Evolutionary conservation across 495 filamentous ascomycete species (phyloP), one percentile per base, ranked within the genome.

Genomic region (Geopyxis carbonaria): DNA sequence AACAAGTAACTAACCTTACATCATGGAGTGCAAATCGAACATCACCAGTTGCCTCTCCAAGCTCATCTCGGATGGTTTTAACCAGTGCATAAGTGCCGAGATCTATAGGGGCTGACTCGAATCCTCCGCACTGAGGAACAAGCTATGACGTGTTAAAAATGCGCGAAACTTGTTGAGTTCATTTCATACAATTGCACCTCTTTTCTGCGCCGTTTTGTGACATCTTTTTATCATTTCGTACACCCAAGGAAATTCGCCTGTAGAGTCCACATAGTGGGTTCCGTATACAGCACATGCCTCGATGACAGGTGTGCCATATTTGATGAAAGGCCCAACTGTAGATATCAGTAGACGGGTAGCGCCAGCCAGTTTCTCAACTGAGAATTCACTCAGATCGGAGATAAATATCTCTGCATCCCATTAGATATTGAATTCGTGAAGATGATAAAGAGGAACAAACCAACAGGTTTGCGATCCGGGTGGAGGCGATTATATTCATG

Each of bases 231-330:
- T 72, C 66, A 93, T 89, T 18, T 70, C 61, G 42, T 68, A 61
- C 19, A 85, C 68, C 72, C 79, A 97, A 5, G 81, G 78, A 5
- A 72, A 70, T 55, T 97, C 89, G 25, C 86, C 86, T 9, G 87
- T 93, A 22, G 72, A 72, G 62, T 94, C 87, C 30, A 95, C 63
- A 56, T 93, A 93, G 57, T 93, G 85, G 9, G 87, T 93, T 16
- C 87, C 86, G 44, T 73, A 74, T 34, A 72, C 67, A 22, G 81
- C 83, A 56, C 87, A 95, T n/a, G 86, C 85, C 47, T 79, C 76
- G 38, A 95, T 73, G 14, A 85, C 82, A 29, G 70, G 69, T 31
- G 78, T 75, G 29, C 87, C 85, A 49, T 91, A 77, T 22, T 70
- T 51, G 51, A 72, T 61, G 58, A 86, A 95, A 0, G 87, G 87